Percentiles rank a stretch among this genome's conserved stretches.
Conservation (phyloP, 139 green algal species). For the Chlamydomonas eustigma region DNA sequence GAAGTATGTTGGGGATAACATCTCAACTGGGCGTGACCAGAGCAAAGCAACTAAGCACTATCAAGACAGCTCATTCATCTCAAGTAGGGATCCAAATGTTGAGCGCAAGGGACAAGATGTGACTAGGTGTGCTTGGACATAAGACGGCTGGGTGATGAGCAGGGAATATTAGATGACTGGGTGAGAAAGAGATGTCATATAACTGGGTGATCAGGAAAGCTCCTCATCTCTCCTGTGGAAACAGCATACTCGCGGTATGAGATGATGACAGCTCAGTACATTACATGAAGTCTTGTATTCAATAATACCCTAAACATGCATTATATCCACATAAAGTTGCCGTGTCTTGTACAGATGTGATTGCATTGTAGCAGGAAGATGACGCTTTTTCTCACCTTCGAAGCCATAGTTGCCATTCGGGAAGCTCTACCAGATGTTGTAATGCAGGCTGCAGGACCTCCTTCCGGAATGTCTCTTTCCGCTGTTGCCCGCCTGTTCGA, state of each 20-base stretch:
- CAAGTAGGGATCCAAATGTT: neutral
- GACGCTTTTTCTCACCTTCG: neutral
- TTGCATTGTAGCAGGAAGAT: too few species aligned
- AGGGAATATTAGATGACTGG: too few species aligned
- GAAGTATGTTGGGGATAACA: neutral
- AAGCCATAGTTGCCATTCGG: slow-evolving; percentile 5
- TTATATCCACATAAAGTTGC: neutral
- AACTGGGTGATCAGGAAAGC: neutral
- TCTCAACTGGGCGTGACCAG: too few species aligned
- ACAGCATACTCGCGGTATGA: neutral
- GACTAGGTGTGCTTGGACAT: too few species aligned
- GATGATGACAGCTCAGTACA: neutral
- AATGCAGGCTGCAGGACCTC: slow-evolving; percentile 13
- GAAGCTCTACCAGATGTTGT: slow-evolving; percentile 10
- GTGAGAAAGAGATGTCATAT: too few species aligned
- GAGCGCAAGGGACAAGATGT: neutral
- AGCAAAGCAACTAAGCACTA: too few species aligned
- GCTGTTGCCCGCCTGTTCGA: neutral
- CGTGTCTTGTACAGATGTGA: too few species aligned
- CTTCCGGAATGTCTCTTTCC: neutral
- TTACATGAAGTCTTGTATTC: neutral
- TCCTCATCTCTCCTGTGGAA: neutral
- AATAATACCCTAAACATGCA: neutral
- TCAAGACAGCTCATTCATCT: too few species aligned
- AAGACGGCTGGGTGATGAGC: too few species aligned